Percentiles rank a stretch among this genome's conserved stretches.
Conservation (phyloP, 2,329 filamentous ascomycete genomes). For the Coniochaeta prunicola region DNA sequence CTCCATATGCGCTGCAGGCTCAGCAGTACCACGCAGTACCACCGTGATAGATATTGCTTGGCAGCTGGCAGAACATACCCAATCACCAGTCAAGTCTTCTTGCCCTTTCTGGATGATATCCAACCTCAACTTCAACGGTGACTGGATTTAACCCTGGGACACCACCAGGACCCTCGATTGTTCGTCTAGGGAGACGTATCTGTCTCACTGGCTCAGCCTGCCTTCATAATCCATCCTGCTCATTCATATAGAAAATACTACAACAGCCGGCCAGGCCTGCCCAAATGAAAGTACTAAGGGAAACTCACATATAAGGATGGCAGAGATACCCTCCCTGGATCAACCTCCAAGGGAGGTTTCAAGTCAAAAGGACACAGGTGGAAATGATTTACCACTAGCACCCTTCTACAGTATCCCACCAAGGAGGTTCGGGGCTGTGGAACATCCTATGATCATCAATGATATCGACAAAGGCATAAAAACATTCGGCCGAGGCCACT, state of each 20-base stretch:
- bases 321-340: background rate
- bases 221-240: too few species aligned
- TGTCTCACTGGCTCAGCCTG: too few species aligned
- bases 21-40: too few species aligned
- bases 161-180: background rate
- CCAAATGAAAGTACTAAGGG: too few species aligned
- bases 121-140: background rate
- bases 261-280: too few species aligned
- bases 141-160: background rate
- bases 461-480: conserved; percentile 33
- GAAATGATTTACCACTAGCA: conserved; percentile 16
- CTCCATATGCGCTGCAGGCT: too few species aligned
- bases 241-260: too few species aligned
- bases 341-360: background rate
- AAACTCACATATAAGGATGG: background rate
- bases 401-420: conserved; percentile 28
- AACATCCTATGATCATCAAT: conserved; percentile 34
- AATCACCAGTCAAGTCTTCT: background rate
- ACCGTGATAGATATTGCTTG: too few species aligned
- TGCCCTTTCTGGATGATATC: background rate
- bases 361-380: background rate
- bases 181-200: background rate
- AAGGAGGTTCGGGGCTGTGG: conserved; percentile 31
- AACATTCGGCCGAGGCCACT: conserved; percentile 29
- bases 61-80: background rate